Base-by-base conservation (phyloP, 2,329 filamentous ascomycete genomes). In the Plenodomus biglobosus region DNA sequence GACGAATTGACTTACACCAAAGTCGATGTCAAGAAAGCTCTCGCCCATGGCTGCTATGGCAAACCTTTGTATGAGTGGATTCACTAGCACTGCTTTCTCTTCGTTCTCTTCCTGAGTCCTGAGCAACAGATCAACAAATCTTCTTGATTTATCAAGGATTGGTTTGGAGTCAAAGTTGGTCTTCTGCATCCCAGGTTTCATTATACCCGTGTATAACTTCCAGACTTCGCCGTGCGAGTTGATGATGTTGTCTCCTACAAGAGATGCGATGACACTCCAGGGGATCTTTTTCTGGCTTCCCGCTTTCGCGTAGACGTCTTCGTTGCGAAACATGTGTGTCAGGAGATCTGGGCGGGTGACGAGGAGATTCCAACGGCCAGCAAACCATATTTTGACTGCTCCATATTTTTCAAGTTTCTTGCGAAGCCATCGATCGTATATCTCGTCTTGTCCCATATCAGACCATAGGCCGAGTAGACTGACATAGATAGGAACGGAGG, bases 381-480 rank as follows among this genome's bases (percentile, higher is more conserved):
- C 77, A 27, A 78, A 78, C 65, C 76, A 80, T 21, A 80, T 63
- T 46, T 77, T 74, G 16, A 79, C 77, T 1, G 76, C 77, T 3
- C 78, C 73, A 38, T 73, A 68, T n/a, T 61, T 62, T 8, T 62
- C 61, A 5, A 75, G 58, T 2, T 73, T 73, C 43, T 64, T 55
- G 32, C 73, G 65, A 37, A 77, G 67, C 54, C 76, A 75, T 42
- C 59, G 49, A 11, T 53, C 58, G 54, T 74, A 77, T 5, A 74
- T 67, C 15, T 75, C 68, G 3, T 70, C 65, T 57, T 78, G 75
- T 46, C 77, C 75, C 17, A 75, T 69, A 40, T 76, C 72, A 37
- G 61, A 64, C 59, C 76, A 68, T 3, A 78, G 68, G 0, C 75
- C 70, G 1, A 77, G 52, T 7, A 78, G 68, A 1, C 73, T 67